Evolutionary conservation across 345 rosid genomes (phyloP).

Genomic region (Eucalyptus melliodora): DNA sequence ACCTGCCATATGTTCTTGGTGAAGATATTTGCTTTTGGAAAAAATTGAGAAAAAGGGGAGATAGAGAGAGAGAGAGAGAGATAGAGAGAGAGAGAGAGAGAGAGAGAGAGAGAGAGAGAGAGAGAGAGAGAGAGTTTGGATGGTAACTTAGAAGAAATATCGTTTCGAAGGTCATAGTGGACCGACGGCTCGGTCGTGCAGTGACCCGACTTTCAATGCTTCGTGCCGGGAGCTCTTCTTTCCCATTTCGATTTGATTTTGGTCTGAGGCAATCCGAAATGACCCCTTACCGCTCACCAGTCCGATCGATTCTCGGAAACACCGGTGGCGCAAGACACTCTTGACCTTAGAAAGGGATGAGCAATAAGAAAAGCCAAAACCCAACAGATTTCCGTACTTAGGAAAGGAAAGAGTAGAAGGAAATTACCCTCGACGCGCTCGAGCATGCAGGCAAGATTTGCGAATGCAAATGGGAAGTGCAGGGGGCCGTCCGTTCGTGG

Average conservation of each 20-base stretch:
- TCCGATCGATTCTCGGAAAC: background rate
- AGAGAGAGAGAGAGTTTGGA: background rate
- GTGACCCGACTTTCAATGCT: background rate
- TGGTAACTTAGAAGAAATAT: background rate
- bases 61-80: too few relatives aligned
- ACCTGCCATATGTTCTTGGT: background rate
- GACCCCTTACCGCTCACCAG: background rate
- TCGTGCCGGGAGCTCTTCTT: background rate
- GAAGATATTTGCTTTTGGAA: background rate
- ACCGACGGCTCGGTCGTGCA: background rate
- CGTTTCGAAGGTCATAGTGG: background rate
- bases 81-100: too few relatives aligned
- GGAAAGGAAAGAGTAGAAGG: background rate
- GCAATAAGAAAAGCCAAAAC: background rate
- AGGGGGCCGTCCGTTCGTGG: background rate
- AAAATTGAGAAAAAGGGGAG: background rate
- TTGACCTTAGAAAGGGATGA: background rate
- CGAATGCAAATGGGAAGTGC: background rate
- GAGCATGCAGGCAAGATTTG: background rate
- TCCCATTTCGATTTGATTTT: background rate
- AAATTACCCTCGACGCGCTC: background rate
- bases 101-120: background rate
- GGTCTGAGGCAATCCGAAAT: background rate
- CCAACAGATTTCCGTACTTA: background rate
- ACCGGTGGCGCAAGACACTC: background rate